These are phyloP conservation scores for Botrytis byssoidea DNA, from an alignment of 2,329 filamentous ascomycete genomes.

Conservation along the genomic window DNA sequence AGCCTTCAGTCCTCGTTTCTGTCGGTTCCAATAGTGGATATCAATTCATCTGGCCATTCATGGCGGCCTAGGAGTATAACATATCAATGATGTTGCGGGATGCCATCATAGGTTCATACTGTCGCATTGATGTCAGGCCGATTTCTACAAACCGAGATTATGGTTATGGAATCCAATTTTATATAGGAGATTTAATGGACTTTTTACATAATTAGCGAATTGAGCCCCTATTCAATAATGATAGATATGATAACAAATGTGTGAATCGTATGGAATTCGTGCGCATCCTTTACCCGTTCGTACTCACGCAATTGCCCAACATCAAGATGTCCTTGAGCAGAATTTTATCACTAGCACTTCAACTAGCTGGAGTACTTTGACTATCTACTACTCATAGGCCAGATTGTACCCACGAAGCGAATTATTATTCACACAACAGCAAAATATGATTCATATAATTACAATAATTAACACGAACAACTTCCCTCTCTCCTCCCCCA, in stretches of 20 bases:
- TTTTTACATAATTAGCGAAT: not conserved
- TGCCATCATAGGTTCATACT: not conserved
- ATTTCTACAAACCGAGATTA: no score
- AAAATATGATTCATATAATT: not conserved
- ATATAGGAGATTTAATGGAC: not conserved
- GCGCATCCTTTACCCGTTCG: not conserved
- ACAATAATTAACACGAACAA: not conserved
- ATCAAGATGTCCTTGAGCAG: not conserved
- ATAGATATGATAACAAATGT: not conserved
- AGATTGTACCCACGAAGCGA: not conserved
- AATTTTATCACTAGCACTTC: not conserved
- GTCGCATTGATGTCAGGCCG: not conserved
- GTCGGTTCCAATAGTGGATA: not conserved
- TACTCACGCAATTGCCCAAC: no score
- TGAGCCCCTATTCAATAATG: not conserved
- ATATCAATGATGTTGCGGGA: no score
- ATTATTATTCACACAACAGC: not conserved
- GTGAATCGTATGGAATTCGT: not conserved
- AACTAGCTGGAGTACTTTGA: not conserved
- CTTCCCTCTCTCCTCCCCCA: not conserved
- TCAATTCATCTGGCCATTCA: not conserved
- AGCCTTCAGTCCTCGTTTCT: not conserved
- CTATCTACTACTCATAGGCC: no score
- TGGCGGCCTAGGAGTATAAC: not conserved
- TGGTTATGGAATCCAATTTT: not conserved